These are phyloP conservation scores for Aegilops tauschii DNA, from an alignment of 176 grass and related monocot genomes.

Conservation along the genomic window DNA sequence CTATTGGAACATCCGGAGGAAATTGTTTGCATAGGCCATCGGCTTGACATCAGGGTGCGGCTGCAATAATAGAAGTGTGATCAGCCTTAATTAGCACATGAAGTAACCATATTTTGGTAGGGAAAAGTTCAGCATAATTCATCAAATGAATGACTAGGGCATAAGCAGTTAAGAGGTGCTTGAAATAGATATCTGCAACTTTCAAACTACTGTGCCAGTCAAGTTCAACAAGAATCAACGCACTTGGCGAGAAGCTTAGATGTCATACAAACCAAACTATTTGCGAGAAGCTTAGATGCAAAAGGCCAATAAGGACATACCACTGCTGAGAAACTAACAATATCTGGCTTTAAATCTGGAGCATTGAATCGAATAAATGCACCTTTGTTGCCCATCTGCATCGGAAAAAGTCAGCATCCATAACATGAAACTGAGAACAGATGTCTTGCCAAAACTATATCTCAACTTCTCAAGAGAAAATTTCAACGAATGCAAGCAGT, in stretches of 20 bases:
- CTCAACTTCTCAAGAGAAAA: neutral
- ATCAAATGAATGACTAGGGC: neutral
- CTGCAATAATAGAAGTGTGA: conserved; percentile 40
- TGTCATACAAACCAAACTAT: neutral
- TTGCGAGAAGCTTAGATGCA: neutral
- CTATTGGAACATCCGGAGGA: conserved; percentile 69
- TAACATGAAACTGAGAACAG: neutral
- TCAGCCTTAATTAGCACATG: neutral
- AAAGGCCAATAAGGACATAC: conserved; percentile 26
- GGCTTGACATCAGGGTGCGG: conserved; percentile 79
- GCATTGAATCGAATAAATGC: conserved; percentile 76
- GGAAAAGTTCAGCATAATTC: neutral
- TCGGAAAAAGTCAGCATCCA: conserved; percentile 13
- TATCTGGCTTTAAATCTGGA: conserved; percentile 74
- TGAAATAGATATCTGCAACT: neutral
- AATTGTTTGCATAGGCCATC: conserved; percentile 82
- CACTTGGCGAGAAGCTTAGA: neutral
- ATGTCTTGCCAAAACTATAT: neutral
- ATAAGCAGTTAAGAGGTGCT: neutral
- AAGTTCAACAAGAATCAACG: neutral
- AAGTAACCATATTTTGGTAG: neutral
- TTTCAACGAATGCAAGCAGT: neutral
- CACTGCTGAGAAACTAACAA: conserved; percentile 59
- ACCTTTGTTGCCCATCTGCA: conserved; percentile 96
- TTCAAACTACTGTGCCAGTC: neutral